Base-by-base conservation (phyloP, 2,329 filamentous ascomycete genomes). In the Cladophialophora bantiana region DNA sequence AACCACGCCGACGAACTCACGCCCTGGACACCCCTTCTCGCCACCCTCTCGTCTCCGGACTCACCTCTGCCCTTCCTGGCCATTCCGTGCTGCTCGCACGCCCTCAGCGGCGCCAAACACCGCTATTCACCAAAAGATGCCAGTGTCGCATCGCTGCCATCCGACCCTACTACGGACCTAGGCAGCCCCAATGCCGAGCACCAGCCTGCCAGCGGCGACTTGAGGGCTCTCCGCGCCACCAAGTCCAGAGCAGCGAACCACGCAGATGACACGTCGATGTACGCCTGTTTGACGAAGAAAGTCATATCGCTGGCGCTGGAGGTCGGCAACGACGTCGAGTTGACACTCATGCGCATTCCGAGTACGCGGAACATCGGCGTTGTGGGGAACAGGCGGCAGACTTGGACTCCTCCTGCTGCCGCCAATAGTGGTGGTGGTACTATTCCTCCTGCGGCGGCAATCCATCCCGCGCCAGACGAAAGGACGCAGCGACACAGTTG, bases 1-100 rank as follows among this genome's bases (percentile, higher is more conserved):
- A 99, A 99, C 75, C 95, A 99, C 77, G 94, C 94, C 10, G 95
- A 99, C 76, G 94, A 99, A 79, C 85, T 99, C 13, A 99, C 95
- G 0, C 88, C 92, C 0, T 99, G 95, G 95, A 98, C 95, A 0
- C 95, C 95, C 0, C 85, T 98, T 18, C 86, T 99, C 48, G 94
- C 92, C 0, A 86, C 88, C 6, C 81, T 93, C 1, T 75, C 80
- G 2, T 74, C 71, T 61, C 77, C 77, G 0, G 62, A 65, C 15
- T 93, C 90, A 0, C 80, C 86, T 1, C 90, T 90, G 10, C 90
- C 93, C 0, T 99, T 97, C 78, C 88, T 99, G 68, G 91, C 92
- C 72, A 97, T 99, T 53, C 95, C 95, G 1, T 99, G 95, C 81
- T 99, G 95, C 81, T 96, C 92, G 70, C 93, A 98, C 80, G 86